phyloP scores from a whole-genome alignment of 73 alveolate species.

The Paramecium pentaurelia region DNA sequence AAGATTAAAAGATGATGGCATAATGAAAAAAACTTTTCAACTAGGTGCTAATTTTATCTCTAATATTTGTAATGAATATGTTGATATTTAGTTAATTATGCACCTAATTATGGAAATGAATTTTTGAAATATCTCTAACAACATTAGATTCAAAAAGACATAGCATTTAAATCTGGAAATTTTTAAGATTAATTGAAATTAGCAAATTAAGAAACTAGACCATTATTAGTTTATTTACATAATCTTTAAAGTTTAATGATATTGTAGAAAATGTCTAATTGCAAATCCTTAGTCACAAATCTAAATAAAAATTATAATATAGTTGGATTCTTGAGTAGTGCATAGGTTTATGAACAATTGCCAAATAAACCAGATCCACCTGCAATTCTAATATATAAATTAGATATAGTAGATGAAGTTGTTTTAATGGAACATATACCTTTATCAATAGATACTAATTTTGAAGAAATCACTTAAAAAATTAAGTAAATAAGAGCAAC shows the following conservation, averaged over 20 bases:
- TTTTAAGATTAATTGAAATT: not conserved
- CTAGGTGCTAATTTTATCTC: not conserved
- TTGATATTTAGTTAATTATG: not conserved
- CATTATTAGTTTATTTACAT: conserved; percentile 16
- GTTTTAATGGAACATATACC: not conserved
- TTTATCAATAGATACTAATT: not conserved
- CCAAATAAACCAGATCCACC: not conserved
- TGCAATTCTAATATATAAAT: not conserved
- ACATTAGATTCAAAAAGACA: not conserved
- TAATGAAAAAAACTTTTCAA: not conserved
- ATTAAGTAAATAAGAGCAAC: not conserved
- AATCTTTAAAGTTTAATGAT: not conserved
- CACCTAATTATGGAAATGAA: conserved; percentile 3
- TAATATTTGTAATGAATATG: not conserved
- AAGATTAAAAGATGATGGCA: not conserved
- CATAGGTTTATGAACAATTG: not conserved
- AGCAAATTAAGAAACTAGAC: not conserved
- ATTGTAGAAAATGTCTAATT: not conserved
- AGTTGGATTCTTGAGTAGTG: not conserved
- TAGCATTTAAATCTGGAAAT: not conserved
- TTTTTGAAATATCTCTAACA: not conserved
- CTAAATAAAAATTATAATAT: not conserved
- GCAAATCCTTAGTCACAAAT: not conserved
- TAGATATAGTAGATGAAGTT: not conserved
- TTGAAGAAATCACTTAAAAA: not conserved